Conservation (phyloP, 2,329 filamentous ascomycete genomes). For the Trichoderma endophyticum region DNA sequence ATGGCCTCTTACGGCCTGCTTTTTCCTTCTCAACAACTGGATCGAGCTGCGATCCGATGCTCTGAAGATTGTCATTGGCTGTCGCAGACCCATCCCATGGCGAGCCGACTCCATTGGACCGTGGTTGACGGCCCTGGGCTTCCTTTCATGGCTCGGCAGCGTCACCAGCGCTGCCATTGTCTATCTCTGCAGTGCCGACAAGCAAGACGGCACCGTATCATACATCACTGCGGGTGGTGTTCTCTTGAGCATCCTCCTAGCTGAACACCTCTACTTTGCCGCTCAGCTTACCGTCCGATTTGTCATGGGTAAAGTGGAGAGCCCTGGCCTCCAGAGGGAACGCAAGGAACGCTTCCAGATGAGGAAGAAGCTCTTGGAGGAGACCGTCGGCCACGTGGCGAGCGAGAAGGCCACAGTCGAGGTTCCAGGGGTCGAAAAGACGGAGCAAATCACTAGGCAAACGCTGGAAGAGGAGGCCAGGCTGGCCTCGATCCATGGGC, state of each 20-base stretch:
- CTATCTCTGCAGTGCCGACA: conserved; percentile 77
- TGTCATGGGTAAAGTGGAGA: conserved; percentile 77
- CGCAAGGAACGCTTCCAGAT: conserved; percentile 75
- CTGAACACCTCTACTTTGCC: conserved; percentile 86
- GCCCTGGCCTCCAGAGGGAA: conserved; percentile 81
- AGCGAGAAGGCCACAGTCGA: conserved; percentile 42
- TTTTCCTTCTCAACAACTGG: conserved; percentile 95
- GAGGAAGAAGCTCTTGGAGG: conserved; percentile 74
- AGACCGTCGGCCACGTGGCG: conserved; percentile 60
- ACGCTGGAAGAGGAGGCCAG: conserved; percentile 63
- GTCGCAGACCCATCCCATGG: conserved; percentile 84
- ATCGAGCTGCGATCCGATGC: conserved; percentile 90
- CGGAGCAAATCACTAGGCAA: conserved; percentile 62
- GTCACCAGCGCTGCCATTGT: conserved; percentile 84
- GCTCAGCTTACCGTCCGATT: conserved; percentile 69
- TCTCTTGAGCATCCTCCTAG: conserved; percentile 75
- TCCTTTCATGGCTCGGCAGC: conserved; percentile 91
- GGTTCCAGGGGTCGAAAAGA: conserved; percentile 46
- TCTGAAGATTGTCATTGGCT: conserved; percentile 87
- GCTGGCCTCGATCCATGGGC: conserved; percentile 46
- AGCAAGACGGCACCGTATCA: conserved; percentile 58
- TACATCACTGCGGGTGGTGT: conserved; percentile 77
- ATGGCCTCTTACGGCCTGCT: conserved; percentile 88
- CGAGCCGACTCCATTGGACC: conserved; percentile 92
- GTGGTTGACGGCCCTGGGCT: conserved; percentile 80